phyloP scores from a whole-genome alignment of 495 filamentous ascomycete genomes.

The Trypethelium eluteriae region DNA sequence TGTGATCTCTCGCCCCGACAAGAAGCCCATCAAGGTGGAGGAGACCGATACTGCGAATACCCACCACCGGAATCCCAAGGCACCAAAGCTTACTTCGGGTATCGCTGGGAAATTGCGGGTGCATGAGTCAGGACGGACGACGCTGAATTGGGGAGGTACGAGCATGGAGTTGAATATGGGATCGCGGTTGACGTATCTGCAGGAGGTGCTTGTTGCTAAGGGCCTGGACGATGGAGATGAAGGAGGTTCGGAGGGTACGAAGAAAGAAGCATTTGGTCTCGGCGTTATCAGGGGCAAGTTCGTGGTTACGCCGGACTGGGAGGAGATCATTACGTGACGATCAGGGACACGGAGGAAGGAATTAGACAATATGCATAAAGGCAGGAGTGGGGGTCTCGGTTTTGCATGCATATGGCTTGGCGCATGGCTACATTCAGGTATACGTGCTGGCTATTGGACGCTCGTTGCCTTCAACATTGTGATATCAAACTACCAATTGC shows the following conservation, averaged over 20 bases:
- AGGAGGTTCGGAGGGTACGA: conserved; percentile 1
- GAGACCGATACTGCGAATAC: conserved; percentile 17
- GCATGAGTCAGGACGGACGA: conserved; percentile 51
- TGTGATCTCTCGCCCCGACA: conserved; percentile 13
- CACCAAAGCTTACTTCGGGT: conserved; percentile 35
- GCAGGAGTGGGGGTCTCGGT: no score
- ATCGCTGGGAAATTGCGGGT: conserved; percentile 52
- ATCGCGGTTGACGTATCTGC: conserved; percentile 23
- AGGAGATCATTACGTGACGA: conserved; percentile 27
- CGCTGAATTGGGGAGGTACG: conserved; percentile 55
- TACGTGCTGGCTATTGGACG: no score
- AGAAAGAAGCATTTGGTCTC: conserved; percentile 28
- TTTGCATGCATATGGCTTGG: background rate
- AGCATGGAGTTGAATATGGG: conserved; percentile 39
- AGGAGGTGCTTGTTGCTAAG: conserved; percentile 28
- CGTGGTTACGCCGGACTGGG: conserved; percentile 48
- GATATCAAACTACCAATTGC: no score
- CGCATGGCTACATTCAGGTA: background rate
- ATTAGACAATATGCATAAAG: background rate
- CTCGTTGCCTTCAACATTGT: no score
- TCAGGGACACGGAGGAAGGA: background rate
- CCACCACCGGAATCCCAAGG: conserved; percentile 8
- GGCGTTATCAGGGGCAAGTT: conserved; percentile 52
- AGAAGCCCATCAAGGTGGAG: conserved; percentile 20
- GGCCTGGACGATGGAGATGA: conserved; percentile 7